Evolutionary conservation across 495 filamentous ascomycete species (phyloP), one percentile per base, ranked within the genome.

Genomic region (Penicillium roqueforti): DNA sequence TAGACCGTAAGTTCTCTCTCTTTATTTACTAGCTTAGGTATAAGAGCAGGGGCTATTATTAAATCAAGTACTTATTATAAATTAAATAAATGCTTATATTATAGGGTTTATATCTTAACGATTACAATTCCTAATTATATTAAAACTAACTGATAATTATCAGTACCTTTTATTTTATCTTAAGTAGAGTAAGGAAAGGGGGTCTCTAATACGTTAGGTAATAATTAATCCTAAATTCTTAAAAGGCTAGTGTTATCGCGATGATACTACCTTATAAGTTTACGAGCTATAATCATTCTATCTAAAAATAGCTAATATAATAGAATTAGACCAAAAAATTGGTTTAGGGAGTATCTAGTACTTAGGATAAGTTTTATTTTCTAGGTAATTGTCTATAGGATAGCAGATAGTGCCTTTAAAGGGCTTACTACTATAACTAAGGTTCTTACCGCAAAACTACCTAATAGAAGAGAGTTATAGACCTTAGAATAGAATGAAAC

Each of bases 31-130:
- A 26, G 51, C 14, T 68, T 47, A 6, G 57, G 46, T 36, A 7
- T 43, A 19, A 57, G 57, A 50, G 59, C 49, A 22, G 61, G 61
- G 22, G 57, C 61, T 47, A 50, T 63, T 4, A 36, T 68, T 8
- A 53, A 65, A 40, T 65, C 51, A 22, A 68, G 59, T 50, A 16
- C 50, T 31, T 68, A 68, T 51, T 9, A 14, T 16, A 19, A 55
- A 4, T 56, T 31, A 4, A 65, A 68, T 40, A 31, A 68, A 39
- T 59, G 40, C 39, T 53, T 67, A 37, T 67, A 63, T 46, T 67
- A 67, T 40, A 54, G 28, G 58, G 57, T 67, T 57, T 55, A 40
- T 39, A 22, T 23, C 19, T 48, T 18, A 2, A 43, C 11, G 20
- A 40, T 40, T 8, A 26, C 22, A 6, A 46, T 44, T 44, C 25